Evolutionary conservation across 2,329 filamentous ascomycete genomes (phyloP).

Genomic region (Diplodia intermedia): DNA sequence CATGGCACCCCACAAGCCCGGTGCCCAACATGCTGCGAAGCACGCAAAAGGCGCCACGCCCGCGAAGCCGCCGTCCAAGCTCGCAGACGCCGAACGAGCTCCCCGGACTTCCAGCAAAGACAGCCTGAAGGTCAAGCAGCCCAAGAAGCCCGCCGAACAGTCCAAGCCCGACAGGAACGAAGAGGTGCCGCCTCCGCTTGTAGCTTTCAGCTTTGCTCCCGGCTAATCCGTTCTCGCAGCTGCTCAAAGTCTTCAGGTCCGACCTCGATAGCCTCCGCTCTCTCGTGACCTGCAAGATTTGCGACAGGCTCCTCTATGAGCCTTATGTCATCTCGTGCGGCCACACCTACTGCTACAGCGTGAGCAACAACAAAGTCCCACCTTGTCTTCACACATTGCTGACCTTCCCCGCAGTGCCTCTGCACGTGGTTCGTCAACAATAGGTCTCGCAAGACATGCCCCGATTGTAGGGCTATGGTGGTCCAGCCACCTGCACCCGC

Average conservation of each 20-base stretch:
- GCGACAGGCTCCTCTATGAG: slow-evolving; percentile 71
- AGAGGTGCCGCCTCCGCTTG: slow-evolving; percentile 40
- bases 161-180: slow-evolving; percentile 45
- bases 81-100: slow-evolving; percentile 42
- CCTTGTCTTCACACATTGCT: slow-evolving; percentile 40
- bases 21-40: slow-evolving; percentile 15
- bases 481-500: slow-evolving; percentile 67
- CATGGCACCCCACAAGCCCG: slow-evolving; percentile 28
- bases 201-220: not conserved
- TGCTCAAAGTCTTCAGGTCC: slow-evolving; percentile 48
- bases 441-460: slow-evolving; percentile 68
- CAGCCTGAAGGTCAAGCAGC: slow-evolving; percentile 49
- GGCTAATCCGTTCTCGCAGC: slow-evolving; percentile 43
- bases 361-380: slow-evolving; percentile 45
- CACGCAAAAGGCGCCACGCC: slow-evolving; percentile 11
- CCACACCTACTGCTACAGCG: slow-evolving; percentile 75
- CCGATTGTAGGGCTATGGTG: slow-evolving; percentile 69
- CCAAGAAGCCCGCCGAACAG: slow-evolving; percentile 44
- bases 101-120: slow-evolving; percentile 47
- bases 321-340: slow-evolving; percentile 72
- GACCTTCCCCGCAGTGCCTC: slow-evolving; percentile 57
- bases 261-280: slow-evolving; percentile 68
- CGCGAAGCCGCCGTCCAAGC: slow-evolving; percentile 41
- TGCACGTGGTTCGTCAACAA: slow-evolving; percentile 63
- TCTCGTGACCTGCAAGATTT: slow-evolving; percentile 72